Evolutionary conservation across 768 basidiomycete genomes (phyloP).

Genomic region (Amanita brunnescens): DNA sequence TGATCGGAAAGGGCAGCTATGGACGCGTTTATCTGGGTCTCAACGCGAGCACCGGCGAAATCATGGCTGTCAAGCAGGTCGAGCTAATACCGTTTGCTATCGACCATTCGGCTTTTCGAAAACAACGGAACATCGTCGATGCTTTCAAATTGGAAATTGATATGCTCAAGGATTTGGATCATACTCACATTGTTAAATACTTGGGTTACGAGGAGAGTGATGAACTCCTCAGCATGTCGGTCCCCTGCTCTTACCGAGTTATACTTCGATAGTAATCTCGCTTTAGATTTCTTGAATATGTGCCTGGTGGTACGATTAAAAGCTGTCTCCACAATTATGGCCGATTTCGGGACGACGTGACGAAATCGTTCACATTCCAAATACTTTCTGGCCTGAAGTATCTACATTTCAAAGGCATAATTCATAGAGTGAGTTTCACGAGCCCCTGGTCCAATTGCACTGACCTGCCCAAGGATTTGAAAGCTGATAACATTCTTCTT

Average conservation of each 20-base stretch:
- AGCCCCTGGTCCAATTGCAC: background rate
- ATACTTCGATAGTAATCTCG: slow-evolving; percentile 5
- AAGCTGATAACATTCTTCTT: slow-evolving; percentile 91
- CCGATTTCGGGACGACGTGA: slow-evolving; percentile 75
- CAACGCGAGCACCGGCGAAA: slow-evolving; percentile 84
- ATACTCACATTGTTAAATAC: slow-evolving; percentile 88
- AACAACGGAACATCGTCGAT: slow-evolving; percentile 58
- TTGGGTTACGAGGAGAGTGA: slow-evolving; percentile 79
- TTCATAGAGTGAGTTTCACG: slow-evolving; percentile 57
- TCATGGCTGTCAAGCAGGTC: slow-evolving; percentile 96
- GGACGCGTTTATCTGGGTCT: slow-evolving; percentile 87
- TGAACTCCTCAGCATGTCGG: slow-evolving; percentile 73
- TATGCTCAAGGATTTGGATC: slow-evolving; percentile 80
- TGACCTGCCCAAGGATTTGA: slow-evolving; percentile 56
- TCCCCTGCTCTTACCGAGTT: background rate
- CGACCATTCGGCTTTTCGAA: slow-evolving; percentile 55
- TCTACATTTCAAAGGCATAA: slow-evolving; percentile 74
- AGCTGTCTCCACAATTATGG: slow-evolving; percentile 71
- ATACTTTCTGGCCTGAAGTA: slow-evolving; percentile 84
- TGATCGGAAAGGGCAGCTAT: slow-evolving; percentile 91
- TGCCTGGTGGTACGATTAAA: slow-evolving; percentile 89
- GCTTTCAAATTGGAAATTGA: slow-evolving; percentile 82
- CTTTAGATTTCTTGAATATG: slow-evolving; percentile 85
- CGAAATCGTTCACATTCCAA: slow-evolving; percentile 79
- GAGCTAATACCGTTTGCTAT: slow-evolving; percentile 71